Conservation (phyloP, 768 basidiomycete species). For the Lentinus tigrinus region DNA sequence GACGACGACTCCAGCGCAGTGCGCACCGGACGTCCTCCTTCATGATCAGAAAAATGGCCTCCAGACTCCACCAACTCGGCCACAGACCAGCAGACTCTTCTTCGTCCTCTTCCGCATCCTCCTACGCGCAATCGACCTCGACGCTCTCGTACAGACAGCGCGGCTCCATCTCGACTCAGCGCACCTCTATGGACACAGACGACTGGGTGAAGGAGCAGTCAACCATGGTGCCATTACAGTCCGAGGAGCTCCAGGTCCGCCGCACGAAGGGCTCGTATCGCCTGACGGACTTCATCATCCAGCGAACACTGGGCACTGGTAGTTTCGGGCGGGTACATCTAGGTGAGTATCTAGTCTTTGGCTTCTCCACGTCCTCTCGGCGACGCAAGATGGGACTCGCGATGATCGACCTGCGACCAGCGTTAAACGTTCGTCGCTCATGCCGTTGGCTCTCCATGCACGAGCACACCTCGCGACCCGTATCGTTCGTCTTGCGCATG, state of each 20-base stretch:
- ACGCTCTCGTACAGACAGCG: constrained; percentile 43
- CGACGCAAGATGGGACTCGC: neutral
- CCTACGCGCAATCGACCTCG: constrained; percentile 11
- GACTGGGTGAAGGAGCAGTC: constrained; percentile 41
- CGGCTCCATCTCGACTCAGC: constrained; percentile 66
- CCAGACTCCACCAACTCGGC: constrained; percentile 27
- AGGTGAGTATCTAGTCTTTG: constrained; percentile 44
- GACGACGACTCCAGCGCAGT: constrained; percentile 8
- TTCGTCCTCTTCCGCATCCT: constrained; percentile 22
- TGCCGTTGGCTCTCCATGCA: no score
- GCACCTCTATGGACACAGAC: constrained; percentile 49
- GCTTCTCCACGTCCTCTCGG: no score
- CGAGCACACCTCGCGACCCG: no score
- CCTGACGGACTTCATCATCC: constrained; percentile 75
- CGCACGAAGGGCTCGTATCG: constrained; percentile 68
- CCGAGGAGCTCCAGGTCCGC: constrained; percentile 32
- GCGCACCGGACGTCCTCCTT: constrained; percentile 4
- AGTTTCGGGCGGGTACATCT: constrained; percentile 97
- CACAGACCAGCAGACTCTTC: constrained; percentile 18
- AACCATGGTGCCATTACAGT: constrained; percentile 33
- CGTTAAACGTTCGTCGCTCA: no score
- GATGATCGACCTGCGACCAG: no score
- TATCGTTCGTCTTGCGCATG: no score
- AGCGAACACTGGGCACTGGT: constrained; percentile 87
- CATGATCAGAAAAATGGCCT: constrained; percentile 35